These are phyloP conservation scores for Ascochyta pisi DNA, from an alignment of 2,329 filamentous ascomycete species.

Conservation along the genomic window DNA sequence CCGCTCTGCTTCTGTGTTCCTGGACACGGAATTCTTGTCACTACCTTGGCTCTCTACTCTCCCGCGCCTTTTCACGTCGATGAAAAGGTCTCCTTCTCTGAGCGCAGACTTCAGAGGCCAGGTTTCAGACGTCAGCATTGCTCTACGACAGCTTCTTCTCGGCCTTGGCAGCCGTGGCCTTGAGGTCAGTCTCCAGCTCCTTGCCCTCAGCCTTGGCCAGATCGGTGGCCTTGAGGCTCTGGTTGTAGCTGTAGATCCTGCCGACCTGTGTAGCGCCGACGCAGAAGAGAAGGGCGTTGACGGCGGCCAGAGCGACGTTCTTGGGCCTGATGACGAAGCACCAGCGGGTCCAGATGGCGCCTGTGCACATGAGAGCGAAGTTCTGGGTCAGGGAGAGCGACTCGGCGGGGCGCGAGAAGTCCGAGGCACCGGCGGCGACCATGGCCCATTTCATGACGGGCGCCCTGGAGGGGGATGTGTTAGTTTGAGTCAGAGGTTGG, in stretches of 20 bases:
- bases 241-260: constrained; percentile 74
- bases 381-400: constrained; percentile 95
- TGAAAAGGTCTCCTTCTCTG: not conserved
- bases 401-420: constrained; percentile 89
- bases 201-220: constrained; percentile 49
- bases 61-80: not conserved
- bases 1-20: not conserved
- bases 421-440: constrained; percentile 88
- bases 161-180: constrained; percentile 40
- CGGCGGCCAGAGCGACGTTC: constrained; percentile 90
- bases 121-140: too few species aligned
- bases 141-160: constrained; percentile 28
- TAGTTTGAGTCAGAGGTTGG: not conserved
- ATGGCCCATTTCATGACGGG: constrained; percentile 95
- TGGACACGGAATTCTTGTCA: not conserved
- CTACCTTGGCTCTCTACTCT: not conserved
- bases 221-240: constrained; percentile 62
- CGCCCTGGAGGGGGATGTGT: constrained; percentile 64
- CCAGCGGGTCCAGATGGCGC: constrained; percentile 98
- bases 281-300: constrained; percentile 96
- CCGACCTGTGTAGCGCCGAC: constrained; percentile 83
- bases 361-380: constrained; percentile 85
- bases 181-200: constrained; percentile 40
- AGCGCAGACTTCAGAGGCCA: too few species aligned
- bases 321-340: constrained; percentile 95